Evolutionary conservation across 1,284 basidiomycete species (phyloP), one percentile per base, ranked within the genome.

Genomic region (Xanthoconium separans): DNA sequence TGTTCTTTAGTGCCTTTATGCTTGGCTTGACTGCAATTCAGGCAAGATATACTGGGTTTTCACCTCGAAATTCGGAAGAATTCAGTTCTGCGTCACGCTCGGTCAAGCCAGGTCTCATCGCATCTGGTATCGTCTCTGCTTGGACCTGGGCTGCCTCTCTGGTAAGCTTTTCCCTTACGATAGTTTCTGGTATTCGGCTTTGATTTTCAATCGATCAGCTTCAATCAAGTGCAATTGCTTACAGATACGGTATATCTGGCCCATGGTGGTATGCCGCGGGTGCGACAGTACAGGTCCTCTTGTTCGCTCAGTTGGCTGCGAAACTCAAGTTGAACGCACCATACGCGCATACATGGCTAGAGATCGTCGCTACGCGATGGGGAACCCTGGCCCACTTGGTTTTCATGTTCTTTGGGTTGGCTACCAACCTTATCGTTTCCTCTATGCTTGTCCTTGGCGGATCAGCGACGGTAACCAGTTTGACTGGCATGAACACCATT

Each of bases 31-130:
- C 88, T 2, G 82, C 81, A 34, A 69, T 90, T 42, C 88, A 91
- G 70, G 70, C 83, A 31, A 81, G 88, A 39, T 90, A 91, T 62
- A 91, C 89, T 0, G 76, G 82, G 0, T 87, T 85, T 69, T 88
- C 85, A 5, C 87, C 87, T 18, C 82, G 81, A 56, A 83, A 77
- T 58, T 81, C 84, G 10, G 85, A 89, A 65, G 93, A 22, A 95
- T 95, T 94, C 70, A 90, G 84, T 59, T 89, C 84, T 52, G 93
- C 93, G 3, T 89, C 87, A 4, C 75, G 87, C 33, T 89, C 85
- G 56, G 82, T 94, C 47, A 94, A 94, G 61, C 92, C 94, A 2
- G 94, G 93, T 8, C 77, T 97, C 41, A 94, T 96, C 55, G 94
- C 93, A 0, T 84, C 91, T 11, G 93, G 93, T 8, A 94, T 96